Evolutionary conservation across 129 eudicot species (phyloP).

Genomic region (Mikania micrantha): DNA sequence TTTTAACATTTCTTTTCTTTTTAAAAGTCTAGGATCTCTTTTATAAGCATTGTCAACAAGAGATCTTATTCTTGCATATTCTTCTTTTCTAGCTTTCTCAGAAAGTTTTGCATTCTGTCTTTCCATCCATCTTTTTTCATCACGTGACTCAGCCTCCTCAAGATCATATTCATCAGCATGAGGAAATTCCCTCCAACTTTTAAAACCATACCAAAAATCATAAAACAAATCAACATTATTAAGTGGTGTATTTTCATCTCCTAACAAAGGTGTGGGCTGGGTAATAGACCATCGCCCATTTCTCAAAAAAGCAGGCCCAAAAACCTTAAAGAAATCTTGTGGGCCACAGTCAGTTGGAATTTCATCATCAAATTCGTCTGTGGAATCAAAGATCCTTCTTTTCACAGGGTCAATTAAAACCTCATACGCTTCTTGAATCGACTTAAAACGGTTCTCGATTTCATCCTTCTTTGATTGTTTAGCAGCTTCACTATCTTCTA

Average conservation of each 20-base stretch:
- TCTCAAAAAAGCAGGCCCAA: constrained; percentile 86
- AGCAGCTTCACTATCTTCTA: constrained; percentile 72
- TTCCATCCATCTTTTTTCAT: constrained; percentile 97
- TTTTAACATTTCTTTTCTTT: constrained; percentile 61
- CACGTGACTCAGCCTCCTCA: constrained; percentile 97
- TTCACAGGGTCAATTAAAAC: constrained; percentile 68
- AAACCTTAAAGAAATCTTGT: constrained; percentile 82
- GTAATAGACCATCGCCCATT: constrained; percentile 93
- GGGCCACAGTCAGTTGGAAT: constrained; percentile 84
- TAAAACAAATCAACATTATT: constrained; percentile 76
- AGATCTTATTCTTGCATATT: constrained; percentile 52
- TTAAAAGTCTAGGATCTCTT: constrained; percentile 75
- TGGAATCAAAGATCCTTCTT: constrained; percentile 85
- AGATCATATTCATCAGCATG: constrained; percentile 89
- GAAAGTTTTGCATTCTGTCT: constrained; percentile 86
- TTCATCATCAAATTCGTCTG: constrained; percentile 96
- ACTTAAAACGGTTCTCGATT: constrained; percentile 79
- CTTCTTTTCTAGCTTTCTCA: constrained; percentile 94
- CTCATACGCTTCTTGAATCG: constrained; percentile 92
- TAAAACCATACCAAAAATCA: constrained; percentile 79
- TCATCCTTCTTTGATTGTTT: constrained; percentile 83
- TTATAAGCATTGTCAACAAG: constrained; percentile 88
- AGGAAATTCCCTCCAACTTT: constrained; percentile 98
- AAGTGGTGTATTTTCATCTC: constrained; percentile 63
- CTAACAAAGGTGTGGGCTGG: constrained; percentile 71